A percentile compares a stretch with the other conserved stretches of the same genome.
Conservation (phyloP, 805 yeast genomes). For the Kazachstania kunashirensis region DNA sequence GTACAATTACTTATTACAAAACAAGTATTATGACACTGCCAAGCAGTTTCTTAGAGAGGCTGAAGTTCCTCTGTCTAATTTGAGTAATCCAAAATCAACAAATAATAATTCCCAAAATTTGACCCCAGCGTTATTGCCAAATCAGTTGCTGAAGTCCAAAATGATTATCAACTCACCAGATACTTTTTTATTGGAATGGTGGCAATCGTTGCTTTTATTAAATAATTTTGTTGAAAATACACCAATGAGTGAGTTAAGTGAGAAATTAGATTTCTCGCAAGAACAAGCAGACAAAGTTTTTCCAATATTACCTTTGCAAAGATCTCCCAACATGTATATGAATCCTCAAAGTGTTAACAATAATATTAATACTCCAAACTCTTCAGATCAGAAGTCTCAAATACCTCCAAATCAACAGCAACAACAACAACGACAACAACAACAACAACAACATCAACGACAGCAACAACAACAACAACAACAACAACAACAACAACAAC, state of each 20-base stretch:
- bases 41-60: constrained; percentile 37
- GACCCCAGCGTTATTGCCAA: constrained; percentile 2
- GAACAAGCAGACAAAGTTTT: constrained; percentile 3
- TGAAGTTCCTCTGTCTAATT: constrained; percentile 32
- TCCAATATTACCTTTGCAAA: constrained; percentile 7
- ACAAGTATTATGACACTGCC: constrained; percentile 43
- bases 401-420: not conserved
- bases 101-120: constrained; percentile 18
- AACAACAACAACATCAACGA: constrained; percentile 3
- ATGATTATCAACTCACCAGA: constrained; percentile 37
- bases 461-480: constrained; percentile 2
- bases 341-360: constrained; percentile 8
- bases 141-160: constrained; percentile 17
- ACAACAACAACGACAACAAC: constrained; percentile 1
- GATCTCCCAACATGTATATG: not conserved
- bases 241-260: constrained; percentile 19
- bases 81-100: constrained; percentile 2
- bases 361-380: constrained; percentile 4
- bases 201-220: constrained; percentile 41
- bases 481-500: constrained; percentile 6
- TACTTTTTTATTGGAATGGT: constrained; percentile 47
- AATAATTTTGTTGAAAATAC: constrained; percentile 36
- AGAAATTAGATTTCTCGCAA: not conserved
- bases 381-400: not conserved
- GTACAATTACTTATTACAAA: constrained; percentile 40